Conservation (phyloP, 805 yeast species). For the Naumovozyma baii region DNA sequence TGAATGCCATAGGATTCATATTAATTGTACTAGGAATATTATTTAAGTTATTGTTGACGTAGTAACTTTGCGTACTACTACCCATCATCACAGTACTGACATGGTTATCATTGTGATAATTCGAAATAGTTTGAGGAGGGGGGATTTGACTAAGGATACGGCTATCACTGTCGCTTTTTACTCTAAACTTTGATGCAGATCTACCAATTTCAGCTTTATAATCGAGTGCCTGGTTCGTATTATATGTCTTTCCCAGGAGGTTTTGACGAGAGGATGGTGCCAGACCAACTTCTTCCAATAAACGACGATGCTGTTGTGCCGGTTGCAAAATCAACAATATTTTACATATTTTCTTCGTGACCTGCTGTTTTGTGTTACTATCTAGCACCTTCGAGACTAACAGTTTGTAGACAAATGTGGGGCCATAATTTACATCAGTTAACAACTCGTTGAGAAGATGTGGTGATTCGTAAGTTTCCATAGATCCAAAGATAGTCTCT, state of each 20-base stretch:
- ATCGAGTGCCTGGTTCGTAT: no score
- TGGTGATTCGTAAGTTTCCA: conserved; percentile 33
- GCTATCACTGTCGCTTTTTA: no score
- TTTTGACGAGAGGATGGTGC: background rate
- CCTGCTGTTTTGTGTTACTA: conserved; percentile 44
- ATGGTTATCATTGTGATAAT: no score
- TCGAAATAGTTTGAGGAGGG: no score
- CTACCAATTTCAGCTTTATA: no score
- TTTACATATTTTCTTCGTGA: conserved; percentile 52
- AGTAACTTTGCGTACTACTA: no score
- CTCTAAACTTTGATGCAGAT: no score
- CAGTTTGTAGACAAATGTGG: conserved; percentile 70
- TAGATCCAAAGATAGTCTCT: conserved; percentile 53
- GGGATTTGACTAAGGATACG: no score
- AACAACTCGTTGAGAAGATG: conserved; percentile 48
- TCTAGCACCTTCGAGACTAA: conserved; percentile 63
- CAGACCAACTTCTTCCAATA: conserved; percentile 88
- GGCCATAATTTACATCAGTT: conserved; percentile 58
- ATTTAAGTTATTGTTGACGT: no score
- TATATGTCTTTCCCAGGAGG: conserved; percentile 7
- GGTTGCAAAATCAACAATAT: conserved; percentile 53
- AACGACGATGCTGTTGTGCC: conserved; percentile 68
- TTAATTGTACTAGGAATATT: no score
- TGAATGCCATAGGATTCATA: no score
- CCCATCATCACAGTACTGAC: no score